Evolutionary conservation across 176 grass and related monocot species (phyloP), one percentile per base, ranked within the genome.

Genomic region (Ensete ventricosum): DNA sequence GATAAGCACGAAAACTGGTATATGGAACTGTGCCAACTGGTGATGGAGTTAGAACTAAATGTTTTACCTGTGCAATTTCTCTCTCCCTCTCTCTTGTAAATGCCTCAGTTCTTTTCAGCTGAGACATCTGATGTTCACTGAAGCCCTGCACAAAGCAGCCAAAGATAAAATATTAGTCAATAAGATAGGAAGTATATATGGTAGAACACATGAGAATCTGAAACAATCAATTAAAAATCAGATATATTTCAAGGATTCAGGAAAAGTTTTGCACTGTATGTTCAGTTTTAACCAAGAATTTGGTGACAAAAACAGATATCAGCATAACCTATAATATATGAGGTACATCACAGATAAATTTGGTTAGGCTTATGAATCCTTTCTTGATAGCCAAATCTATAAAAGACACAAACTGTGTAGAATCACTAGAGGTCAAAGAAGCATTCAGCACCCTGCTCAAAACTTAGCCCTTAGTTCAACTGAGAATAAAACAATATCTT

Each of bases 61-160:
- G n/a, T 9, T 14, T 73, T 52, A 76, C 74, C 58, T 76, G 74
- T 64, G 59, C n/a, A 64, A 76, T 76, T 58, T 76, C 74, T 76
- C 58, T 63, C 74, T 76, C 74, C 74, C 58, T 63, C 43, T 76
- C 74, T 23, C 17, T 76, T 49, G 58, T 76, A 50, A 76, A 76
- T 52, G 34, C 55, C 9, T 76, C 74, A 52, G n/a, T 76, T 50
- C 63, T 76, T 76, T 76, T 62, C 57, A 76, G 57, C 64, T 76
- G 74, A 50, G 55, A 62, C 73, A 75, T 75, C 55, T 75, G 73
- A 57, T 62, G 54, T 49, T 63, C 74, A 64, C 57, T 76, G 22
- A 76, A 76, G 9, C 55, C 57, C 74, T 64, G 58, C 34, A 76
- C 3, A 74, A 62, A 63, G 29, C 2, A 50, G 62, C 21, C 19